A percentile compares a stretch with the other conserved stretches of the same genome.
Conservation (phyloP, 2,329 filamentous ascomycete genomes). For the Dothistroma pini region DNA sequence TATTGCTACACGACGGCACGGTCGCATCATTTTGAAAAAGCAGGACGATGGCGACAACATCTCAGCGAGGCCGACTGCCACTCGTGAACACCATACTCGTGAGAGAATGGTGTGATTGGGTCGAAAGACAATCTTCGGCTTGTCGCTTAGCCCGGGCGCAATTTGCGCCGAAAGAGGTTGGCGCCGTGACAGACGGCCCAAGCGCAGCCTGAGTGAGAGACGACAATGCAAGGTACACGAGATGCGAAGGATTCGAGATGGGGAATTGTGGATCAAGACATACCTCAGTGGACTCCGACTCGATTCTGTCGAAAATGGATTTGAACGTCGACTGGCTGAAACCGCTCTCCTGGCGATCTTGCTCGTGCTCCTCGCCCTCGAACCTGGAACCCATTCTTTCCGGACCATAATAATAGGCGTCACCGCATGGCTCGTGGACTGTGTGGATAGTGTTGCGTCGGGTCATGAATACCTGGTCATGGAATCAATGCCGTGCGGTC, state of each 20-base stretch:
- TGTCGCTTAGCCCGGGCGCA: constrained; percentile 1
- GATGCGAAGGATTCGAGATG: constrained; percentile 1
- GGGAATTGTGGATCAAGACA: constrained; percentile 28
- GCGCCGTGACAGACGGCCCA: background rate
- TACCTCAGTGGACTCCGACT: constrained; percentile 70
- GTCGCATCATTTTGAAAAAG: background rate
- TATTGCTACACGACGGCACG: background rate
- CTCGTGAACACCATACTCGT: background rate
- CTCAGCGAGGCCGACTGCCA: background rate
- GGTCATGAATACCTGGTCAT: constrained; percentile 86
- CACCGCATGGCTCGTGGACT: constrained; percentile 93
- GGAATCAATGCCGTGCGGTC: background rate
- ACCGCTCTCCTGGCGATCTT: constrained; percentile 54
- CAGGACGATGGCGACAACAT: background rate
- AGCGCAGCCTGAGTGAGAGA: constrained; percentile 7
- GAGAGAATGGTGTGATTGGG: background rate
- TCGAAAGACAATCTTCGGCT: background rate
- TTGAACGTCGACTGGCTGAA: constrained; percentile 68
- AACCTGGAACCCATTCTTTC: constrained; percentile 81
- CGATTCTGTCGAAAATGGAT: constrained; percentile 72
- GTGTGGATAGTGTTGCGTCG: constrained; percentile 75
- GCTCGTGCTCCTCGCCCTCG: constrained; percentile 57
- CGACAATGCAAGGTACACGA: constrained; percentile 3
- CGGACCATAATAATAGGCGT: constrained; percentile 93
- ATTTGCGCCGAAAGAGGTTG: constrained; percentile 1